Evolutionary conservation across 805 yeast species (phyloP), one percentile per base, ranked within the genome.

Genomic region (Yarrowia bubula): DNA sequence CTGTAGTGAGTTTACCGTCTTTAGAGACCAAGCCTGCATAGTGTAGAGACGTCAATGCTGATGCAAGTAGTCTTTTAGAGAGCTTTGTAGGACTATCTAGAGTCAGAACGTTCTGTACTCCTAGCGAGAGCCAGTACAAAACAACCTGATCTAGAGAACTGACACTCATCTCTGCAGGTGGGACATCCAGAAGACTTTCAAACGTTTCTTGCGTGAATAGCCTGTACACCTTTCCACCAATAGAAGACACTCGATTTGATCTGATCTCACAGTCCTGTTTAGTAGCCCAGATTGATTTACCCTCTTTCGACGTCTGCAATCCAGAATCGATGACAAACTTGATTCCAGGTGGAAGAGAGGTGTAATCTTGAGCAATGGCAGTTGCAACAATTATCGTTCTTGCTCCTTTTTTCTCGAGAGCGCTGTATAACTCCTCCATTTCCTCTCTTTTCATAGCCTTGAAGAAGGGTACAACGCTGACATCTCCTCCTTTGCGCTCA

Each of bases 221-320:
- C n/a, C 64, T 33, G 35, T 58, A 58, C 8, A 43, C 51, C 43
- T 58, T 58, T 18, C 33, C 51, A 1, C 47, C 64, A 3, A 43
- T 13, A 1, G 51, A 8, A n/a, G 64, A 43, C 8, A 58, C 42
- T 5, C 51, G n/a, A 2, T 43, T 33, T 8, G 64, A 41, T 35
- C 51, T 9, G n/a, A 58, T 43, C 51, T 58, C 51, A 17, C 51
- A 33, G 31, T 58, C 51, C 33, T 18, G 35, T 35, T 43, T 43
- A 6, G 50, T 43, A 2, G 64, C 41, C 51, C 51, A 58, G 9
- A 43, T 14, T 5, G n/a, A 10, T 4, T 17, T 28, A 6, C 64
- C 64, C 9, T 43, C 53, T 33, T 8, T 35, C 7, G 42, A 58
- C 8, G 22, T 18, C 8, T 42, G 33, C 3, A 58, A 32, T 1